A percentile compares a stretch with the other conserved stretches of the same genome.
Evolutionary conservation across 768 basidiomycete genomes (phyloP).

Genomic region (Calvatia gigantea): DNA sequence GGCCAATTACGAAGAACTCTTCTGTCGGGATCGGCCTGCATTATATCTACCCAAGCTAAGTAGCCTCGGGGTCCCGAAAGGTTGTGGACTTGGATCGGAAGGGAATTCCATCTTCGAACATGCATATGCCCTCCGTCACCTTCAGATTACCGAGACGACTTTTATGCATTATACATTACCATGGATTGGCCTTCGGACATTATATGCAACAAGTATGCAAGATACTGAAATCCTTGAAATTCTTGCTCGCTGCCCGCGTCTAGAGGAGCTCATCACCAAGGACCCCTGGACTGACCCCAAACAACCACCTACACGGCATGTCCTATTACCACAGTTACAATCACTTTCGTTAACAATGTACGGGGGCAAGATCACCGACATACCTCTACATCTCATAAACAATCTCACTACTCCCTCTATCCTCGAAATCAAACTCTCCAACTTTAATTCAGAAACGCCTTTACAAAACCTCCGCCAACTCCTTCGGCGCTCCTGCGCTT

Average conservation of each 20-base stretch:
- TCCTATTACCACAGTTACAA: not conserved
- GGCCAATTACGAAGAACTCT: not conserved
- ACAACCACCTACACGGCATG: not conserved
- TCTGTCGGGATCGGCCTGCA: not conserved
- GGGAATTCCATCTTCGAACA: not conserved
- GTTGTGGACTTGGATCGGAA: not conserved
- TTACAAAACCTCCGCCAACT: not conserved
- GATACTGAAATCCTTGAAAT: not conserved
- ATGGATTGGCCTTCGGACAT: not conserved
- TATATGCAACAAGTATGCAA: not conserved
- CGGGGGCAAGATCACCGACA: too few species aligned
- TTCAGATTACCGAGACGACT: not conserved
- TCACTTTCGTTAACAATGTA: not conserved
- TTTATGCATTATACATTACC: not conserved
- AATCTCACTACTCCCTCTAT: not conserved
- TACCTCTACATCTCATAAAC: not conserved
- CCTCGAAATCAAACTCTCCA: not conserved
- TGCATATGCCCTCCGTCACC: not conserved
- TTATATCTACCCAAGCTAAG: not conserved
- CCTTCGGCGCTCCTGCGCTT: not conserved
- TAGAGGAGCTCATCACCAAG: not conserved
- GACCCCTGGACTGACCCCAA: not conserved
- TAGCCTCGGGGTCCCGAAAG: not conserved
- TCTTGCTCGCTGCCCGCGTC: not conserved
- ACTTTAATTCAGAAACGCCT: not conserved